Percentiles rank a stretch among this genome's conserved stretches.
Evolutionary conservation across 2,329 filamentous ascomycete genomes (phyloP).

Genomic region (Herpomyces periplanetae): DNA sequence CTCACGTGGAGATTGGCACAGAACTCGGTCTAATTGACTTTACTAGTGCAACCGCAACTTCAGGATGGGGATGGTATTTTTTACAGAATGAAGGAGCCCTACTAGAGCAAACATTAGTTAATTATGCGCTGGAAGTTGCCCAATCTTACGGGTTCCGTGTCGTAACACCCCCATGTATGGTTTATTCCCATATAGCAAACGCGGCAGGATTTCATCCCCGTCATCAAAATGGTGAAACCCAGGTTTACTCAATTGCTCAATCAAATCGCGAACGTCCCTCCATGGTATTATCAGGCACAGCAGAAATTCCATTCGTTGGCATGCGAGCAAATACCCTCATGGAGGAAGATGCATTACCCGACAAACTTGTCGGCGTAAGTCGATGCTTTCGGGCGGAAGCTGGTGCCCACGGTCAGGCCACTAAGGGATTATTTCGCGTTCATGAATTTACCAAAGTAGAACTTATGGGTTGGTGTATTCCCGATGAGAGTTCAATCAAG

Average conservation of each 20-base stretch:
- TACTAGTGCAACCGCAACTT: conserved; percentile 31
- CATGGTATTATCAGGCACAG: conserved; percentile 43
- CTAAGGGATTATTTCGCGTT: conserved; percentile 76
- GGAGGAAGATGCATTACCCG: conserved; percentile 21
- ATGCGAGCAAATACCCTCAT: conserved; percentile 42
- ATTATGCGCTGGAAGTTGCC: conserved; percentile 40
- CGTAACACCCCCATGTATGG: conserved; percentile 50
- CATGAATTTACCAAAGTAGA: conserved; percentile 98
- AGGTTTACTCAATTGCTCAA: conserved; percentile 46
- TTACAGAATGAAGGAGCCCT: conserved; percentile 61
- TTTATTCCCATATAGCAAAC: conserved; percentile 59
- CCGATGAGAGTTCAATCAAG: conserved; percentile 9
- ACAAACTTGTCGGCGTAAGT: conserved; percentile 44
- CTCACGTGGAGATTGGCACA: conserved; percentile 50
- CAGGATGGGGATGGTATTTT: conserved; percentile 94
- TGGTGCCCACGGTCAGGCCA: conserved; percentile 51
- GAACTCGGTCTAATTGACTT: conserved; percentile 78
- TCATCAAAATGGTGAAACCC: conserved; percentile 59
- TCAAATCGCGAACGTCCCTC: conserved; percentile 24
- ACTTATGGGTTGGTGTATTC: conserved; percentile 60
- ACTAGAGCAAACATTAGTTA: conserved; percentile 69
- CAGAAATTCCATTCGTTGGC: conserved; percentile 70
- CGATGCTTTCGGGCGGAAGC: conserved; percentile 90
- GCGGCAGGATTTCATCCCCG: conserved; percentile 83
- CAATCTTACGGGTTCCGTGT: conserved; percentile 33